These are phyloP conservation scores for Amesomyces nigricolor DNA, from an alignment of 2,329 filamentous ascomycete genomes.

Conservation along the genomic window DNA sequence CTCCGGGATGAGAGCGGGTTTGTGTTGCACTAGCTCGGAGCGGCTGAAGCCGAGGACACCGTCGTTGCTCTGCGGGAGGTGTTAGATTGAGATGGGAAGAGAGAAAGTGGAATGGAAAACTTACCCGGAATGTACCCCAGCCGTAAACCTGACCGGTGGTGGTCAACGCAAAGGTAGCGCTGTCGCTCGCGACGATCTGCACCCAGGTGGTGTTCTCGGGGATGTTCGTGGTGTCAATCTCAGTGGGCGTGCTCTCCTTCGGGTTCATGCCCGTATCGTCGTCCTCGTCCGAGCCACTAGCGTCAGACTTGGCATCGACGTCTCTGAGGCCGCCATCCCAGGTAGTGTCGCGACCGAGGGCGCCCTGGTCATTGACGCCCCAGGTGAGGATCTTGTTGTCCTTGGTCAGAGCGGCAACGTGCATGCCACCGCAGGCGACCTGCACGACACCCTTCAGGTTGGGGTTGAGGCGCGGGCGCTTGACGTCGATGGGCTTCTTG, in stretches of 20 bases:
- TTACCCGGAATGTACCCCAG: conserved; percentile 72
- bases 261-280: conserved; percentile 51
- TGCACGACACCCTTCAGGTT: conserved; percentile 64
- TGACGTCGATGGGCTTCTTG: conserved; percentile 63
- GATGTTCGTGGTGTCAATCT: conserved; percentile 44
- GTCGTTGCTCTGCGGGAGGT: conserved; percentile 36
- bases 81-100: conserved; percentile 12
- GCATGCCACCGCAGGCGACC: conserved; percentile 76
- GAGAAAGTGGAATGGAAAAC: conserved; percentile 3
- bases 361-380: conserved; percentile 83
- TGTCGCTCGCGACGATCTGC: conserved; percentile 68
- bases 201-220: conserved; percentile 35
- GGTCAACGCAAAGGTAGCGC: conserved; percentile 69
- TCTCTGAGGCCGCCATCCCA: conserved; percentile 55
- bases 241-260: conserved; percentile 55
- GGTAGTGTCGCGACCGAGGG: conserved; percentile 67
- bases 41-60: conserved; percentile 40
- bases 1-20: conserved; percentile 51
- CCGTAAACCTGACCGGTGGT: conserved; percentile 71
- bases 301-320: conserved; percentile 41
- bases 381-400: conserved; percentile 80
- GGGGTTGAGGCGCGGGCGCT: conserved; percentile 65
- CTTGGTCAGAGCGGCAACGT: conserved; percentile 67
- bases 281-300: conserved; percentile 19
- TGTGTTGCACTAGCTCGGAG: conserved; percentile 37